These are phyloP conservation scores for Trypethelium eluteriae DNA, from an alignment of 495 filamentous ascomycete genomes.

Conservation along the genomic window DNA sequence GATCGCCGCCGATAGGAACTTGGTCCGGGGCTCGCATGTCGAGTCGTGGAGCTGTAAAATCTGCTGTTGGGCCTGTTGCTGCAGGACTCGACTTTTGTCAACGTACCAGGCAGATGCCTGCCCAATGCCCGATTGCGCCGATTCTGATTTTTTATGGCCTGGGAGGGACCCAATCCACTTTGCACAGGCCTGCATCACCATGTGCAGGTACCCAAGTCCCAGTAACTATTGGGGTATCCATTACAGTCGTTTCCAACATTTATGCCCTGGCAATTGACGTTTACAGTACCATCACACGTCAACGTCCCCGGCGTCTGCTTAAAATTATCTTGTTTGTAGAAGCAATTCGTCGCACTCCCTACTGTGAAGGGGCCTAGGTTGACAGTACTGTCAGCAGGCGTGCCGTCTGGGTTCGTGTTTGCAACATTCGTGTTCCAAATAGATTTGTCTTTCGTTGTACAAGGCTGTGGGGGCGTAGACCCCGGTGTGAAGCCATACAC, in stretches of 20 bases:
- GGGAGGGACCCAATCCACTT: too few relatives aligned
- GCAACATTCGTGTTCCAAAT: background rate
- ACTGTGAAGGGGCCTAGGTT: background rate
- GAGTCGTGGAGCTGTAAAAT: too few relatives aligned
- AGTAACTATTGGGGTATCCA: background rate
- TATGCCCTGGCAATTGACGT: background rate
- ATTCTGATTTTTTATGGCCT: too few relatives aligned
- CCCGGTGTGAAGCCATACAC: background rate
- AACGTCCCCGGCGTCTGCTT: background rate
- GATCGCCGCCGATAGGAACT: too few relatives aligned
- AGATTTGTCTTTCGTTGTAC: background rate
- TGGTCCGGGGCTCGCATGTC: too few relatives aligned
- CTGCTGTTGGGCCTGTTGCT: too few relatives aligned
- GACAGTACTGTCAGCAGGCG: background rate
- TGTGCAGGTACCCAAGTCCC: background rate
- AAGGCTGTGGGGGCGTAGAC: background rate
- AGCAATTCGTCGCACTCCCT: background rate
- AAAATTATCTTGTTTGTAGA: background rate
- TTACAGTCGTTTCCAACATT: background rate
- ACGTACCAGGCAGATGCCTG: too few relatives aligned
- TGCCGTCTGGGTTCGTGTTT: background rate
- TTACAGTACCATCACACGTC: background rate
- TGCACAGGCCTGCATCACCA: background rate
- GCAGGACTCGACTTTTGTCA: too few relatives aligned
- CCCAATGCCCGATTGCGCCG: too few relatives aligned